Evolutionary conservation across 176 grass and related monocot species (phyloP).

Genomic region (Cymbopogon citratus): DNA sequence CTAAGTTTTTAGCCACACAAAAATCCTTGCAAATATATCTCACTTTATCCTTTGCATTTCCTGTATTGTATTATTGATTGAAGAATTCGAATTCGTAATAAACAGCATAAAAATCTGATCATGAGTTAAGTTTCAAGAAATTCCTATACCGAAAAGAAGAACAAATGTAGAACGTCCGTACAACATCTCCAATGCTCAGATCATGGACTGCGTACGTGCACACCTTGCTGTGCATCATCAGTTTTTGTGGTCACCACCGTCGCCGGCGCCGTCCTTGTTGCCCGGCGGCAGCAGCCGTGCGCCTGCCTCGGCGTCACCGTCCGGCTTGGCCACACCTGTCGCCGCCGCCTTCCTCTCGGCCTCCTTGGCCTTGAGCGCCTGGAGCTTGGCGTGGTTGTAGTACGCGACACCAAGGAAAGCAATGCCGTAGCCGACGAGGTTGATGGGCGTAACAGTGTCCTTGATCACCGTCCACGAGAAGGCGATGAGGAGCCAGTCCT

Average conservation of each 20-base stretch:
- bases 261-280: not conserved
- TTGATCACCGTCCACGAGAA: slow-evolving; percentile 91
- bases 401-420: slow-evolving; percentile 85
- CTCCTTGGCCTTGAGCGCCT: slow-evolving; percentile 73
- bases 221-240: not conserved
- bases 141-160: not conserved
- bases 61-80: not conserved
- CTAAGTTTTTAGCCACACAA: not conserved
- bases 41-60: not conserved
- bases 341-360: slow-evolving; percentile 48
- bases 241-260: slow-evolving; percentile 27
- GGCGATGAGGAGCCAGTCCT: slow-evolving; percentile 88
- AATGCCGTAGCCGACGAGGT: slow-evolving; percentile 72
- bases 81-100: not conserved
- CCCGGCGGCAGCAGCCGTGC: slow-evolving; percentile 33
- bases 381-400: slow-evolving; percentile 80
- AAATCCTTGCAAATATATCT: not conserved
- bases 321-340: not conserved
- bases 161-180: not conserved
- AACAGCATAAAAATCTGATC: not conserved
- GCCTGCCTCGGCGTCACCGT: slow-evolving; percentile 41
- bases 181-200: not conserved
- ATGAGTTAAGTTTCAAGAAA: not conserved
- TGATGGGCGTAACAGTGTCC: slow-evolving; percentile 65
- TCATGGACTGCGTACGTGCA: not conserved